Evolutionary conservation across 345 rosid species (phyloP), one percentile per base, ranked within the genome.

Genomic region (Tarenaya hassleriana): DNA sequence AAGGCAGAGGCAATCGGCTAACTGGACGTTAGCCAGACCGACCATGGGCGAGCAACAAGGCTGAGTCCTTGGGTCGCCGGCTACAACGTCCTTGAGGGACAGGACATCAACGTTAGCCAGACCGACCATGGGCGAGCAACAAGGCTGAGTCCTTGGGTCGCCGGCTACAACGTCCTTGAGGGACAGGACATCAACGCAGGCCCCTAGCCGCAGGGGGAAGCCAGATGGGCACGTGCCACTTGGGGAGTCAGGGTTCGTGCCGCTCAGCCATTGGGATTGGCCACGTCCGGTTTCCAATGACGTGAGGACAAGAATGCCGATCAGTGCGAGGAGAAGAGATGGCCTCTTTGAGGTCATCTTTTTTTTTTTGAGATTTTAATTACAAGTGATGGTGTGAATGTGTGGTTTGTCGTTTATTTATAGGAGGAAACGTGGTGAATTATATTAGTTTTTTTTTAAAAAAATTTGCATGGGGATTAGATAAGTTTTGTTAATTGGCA

Each of bases 1-100:
- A 51, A 5, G 57, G 54, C 69, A 64, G 34, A 64, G 58, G 43
- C 69, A 64, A 29, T 64, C 69, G 7, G 58, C 58, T 29, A 58
- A 53, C 57, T 57, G 63, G 20, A 64, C 38, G 35, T 51, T 4
- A 27, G 43, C 0, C 16, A 64, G 69, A 15, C 63, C 54, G 8
- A 9, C 51, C 27, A 27, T 18, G 16, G 43, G 20, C 41, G 15
- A 18, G 48, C 69, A 64, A 37, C 69, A 64, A 4, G 37, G 3
- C 34, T 4, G 42, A 33, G 69, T 63, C 21, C 69, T 57, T 32
- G 54, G 16, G 37, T 64, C 69, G 14, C 64, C 69, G 15, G 19
- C 63, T 4, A 13, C 12, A 20, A 64, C 20, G 51, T 64, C 51
- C 47, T 12, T n/a, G 12, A 50, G 37, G 54, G 18, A 0, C 18